A percentile compares a stretch with the other conserved stretches of the same genome.
Conservation (phyloP, 768 basidiomycete species). For the Paxillus rubicundulus region DNA sequence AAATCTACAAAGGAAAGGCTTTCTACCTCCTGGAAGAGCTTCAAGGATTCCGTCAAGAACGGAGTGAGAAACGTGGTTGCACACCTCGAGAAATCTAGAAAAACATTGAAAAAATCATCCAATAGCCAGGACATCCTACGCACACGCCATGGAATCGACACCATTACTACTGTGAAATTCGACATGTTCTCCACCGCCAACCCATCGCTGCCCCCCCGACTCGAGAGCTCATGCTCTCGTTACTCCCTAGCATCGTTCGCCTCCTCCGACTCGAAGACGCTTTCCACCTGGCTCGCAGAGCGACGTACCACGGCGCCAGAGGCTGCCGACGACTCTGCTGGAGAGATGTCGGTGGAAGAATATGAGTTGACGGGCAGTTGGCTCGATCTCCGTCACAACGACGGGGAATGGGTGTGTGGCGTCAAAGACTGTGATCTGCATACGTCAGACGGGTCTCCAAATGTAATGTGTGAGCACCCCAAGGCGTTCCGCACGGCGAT, state of each 20-base stretch:
- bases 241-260: constrained; percentile 27
- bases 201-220: constrained; percentile 1
- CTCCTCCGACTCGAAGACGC: constrained; percentile 34
- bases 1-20: constrained; percentile 18
- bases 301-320: constrained; percentile 33
- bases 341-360: constrained; percentile 43
- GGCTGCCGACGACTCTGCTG: constrained; percentile 22
- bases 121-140: constrained; percentile 8
- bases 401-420: constrained; percentile 29
- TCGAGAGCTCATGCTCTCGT: constrained; percentile 15
- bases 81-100: constrained; percentile 15
- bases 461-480: constrained; percentile 18
- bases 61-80: constrained; percentile 22
- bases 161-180: not conserved
- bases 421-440: constrained; percentile 29
- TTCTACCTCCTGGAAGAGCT: constrained; percentile 30
- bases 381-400: constrained; percentile 30
- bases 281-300: constrained; percentile 39
- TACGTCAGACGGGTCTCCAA: constrained; percentile 34
- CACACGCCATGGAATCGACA: constrained; percentile 6
- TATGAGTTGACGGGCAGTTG: constrained; percentile 51
- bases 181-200: not conserved
- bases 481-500: constrained; percentile 22
- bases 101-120: constrained; percentile 11
- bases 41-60: constrained; percentile 31